These are phyloP conservation scores for Chaetoceros muelleri DNA, from an alignment of 108 stramenopile species.

Conservation along the genomic window DNA sequence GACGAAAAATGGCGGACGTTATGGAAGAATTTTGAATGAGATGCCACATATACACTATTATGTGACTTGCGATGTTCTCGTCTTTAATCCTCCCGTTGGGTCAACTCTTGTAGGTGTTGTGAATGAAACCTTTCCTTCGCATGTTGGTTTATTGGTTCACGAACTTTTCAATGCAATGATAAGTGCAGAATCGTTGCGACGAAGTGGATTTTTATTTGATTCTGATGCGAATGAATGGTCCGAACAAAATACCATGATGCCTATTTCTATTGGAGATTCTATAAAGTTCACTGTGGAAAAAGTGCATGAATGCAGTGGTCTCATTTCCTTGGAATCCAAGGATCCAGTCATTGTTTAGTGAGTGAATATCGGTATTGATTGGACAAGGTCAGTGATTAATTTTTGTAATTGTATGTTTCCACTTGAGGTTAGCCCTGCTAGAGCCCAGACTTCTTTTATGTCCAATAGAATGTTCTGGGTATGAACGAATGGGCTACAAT, in stretches of 20 bases:
- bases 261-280: conserved; percentile 15
- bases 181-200: conserved; percentile 26
- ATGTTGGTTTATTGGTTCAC: conserved; percentile 36
- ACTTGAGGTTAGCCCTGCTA: background rate
- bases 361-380: background rate
- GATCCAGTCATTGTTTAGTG: conserved; percentile 10
- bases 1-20: conserved; percentile 11
- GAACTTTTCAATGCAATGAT: conserved; percentile 55
- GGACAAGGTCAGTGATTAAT: too few species aligned
- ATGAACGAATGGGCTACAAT: background rate
- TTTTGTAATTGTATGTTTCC: background rate
- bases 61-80: conserved; percentile 32
- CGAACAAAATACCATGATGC: conserved; percentile 6
- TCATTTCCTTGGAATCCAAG: conserved; percentile 30
- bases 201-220: conserved; percentile 33
- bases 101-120: conserved; percentile 28
- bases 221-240: conserved; percentile 28
- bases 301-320: conserved; percentile 37
- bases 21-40: conserved; percentile 39
- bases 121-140: conserved; percentile 46
- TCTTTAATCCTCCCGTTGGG: conserved; percentile 30
- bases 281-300: conserved; percentile 28
- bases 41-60: conserved; percentile 46
- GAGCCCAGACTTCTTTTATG: background rate
- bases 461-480: background rate